Evolutionary conservation across 352 stramenopile species (phyloP).

Genomic region (Phytophthora macrochlamydospora): DNA sequence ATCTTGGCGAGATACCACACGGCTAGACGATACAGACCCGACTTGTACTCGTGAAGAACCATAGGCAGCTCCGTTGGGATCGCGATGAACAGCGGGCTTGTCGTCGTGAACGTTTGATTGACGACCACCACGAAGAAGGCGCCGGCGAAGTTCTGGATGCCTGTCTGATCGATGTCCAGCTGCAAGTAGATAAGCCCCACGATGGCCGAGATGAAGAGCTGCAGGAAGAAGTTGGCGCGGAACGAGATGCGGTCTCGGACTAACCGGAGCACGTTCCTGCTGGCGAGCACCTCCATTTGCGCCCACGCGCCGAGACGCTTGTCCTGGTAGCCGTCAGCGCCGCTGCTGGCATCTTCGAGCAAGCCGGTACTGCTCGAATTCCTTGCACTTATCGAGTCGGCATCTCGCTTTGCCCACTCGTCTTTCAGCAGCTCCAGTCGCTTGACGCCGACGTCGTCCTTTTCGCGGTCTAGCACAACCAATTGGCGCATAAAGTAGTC

Average conservation of each 20-base stretch:
- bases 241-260: conserved; percentile 40
- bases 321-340: conserved; percentile 7
- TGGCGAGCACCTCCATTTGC: conserved; percentile 37
- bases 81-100: conserved; percentile 22
- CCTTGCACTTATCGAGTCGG: neutral
- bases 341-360: conserved; percentile 1
- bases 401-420: conserved; percentile 13
- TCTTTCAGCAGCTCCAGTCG: conserved; percentile 27
- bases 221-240: conserved; percentile 16
- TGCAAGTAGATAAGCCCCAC: conserved; percentile 55
- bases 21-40: conserved; percentile 27
- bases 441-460: conserved; percentile 26
- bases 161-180: conserved; percentile 40
- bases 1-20: conserved; percentile 44
- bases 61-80: conserved; percentile 23
- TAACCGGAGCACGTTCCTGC: conserved; percentile 38
- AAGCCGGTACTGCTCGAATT: conserved; percentile 3
- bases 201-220: conserved; percentile 44
- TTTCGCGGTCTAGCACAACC: conserved; percentile 39
- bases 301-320: conserved; percentile 18
- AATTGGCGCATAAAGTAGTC: conserved; percentile 55
- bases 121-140: conserved; percentile 51
- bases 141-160: conserved; percentile 49
- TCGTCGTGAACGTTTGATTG: conserved; percentile 44
- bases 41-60: conserved; percentile 30